A percentile compares a stretch with the other conserved stretches of the same genome.
Evolutionary conservation across 2,329 filamentous ascomycete species (phyloP).

Genomic region (Cladophialophora psammophila): DNA sequence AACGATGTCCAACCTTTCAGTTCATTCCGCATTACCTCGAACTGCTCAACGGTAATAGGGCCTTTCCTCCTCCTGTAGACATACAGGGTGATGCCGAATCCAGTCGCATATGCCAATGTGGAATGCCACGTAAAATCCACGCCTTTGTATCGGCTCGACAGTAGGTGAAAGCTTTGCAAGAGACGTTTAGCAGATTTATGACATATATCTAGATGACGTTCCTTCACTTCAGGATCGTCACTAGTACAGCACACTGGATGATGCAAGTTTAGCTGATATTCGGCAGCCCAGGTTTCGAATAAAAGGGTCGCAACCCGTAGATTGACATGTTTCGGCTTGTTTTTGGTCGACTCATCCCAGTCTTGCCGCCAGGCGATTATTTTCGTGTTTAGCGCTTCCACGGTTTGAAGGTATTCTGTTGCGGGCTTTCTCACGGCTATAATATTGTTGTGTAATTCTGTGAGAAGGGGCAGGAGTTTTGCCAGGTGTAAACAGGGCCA

Average conservation of each 20-base stretch:
- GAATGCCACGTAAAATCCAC: slow-evolving; percentile 42
- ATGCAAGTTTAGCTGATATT: slow-evolving; percentile 60
- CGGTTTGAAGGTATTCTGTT: slow-evolving; percentile 67
- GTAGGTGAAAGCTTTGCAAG: slow-evolving; percentile 41
- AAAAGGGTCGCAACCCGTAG: slow-evolving; percentile 57
- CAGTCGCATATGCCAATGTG: slow-evolving; percentile 38
- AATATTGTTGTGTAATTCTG: slow-evolving; percentile 78
- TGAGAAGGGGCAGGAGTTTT: slow-evolving; percentile 70
- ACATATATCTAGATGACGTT: slow-evolving; percentile 44
- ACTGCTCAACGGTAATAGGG: slow-evolving; percentile 36
- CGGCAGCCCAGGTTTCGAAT: slow-evolving; percentile 57
- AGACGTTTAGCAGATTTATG: slow-evolving; percentile 43
- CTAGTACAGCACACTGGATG: slow-evolving; percentile 60
- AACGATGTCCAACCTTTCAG: slow-evolving; percentile 40
- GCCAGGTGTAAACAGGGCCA: slow-evolving; percentile 71
- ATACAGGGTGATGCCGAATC: slow-evolving; percentile 40
- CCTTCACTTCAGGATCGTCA: slow-evolving; percentile 42
- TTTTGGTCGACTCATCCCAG: slow-evolving; percentile 63
- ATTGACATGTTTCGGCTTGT: slow-evolving; percentile 53
- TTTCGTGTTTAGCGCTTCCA: slow-evolving; percentile 71
- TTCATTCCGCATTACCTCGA: slow-evolving; percentile 41
- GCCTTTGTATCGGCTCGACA: slow-evolving; percentile 40
- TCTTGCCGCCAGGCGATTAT: slow-evolving; percentile 68
- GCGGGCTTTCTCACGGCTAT: slow-evolving; percentile 72
- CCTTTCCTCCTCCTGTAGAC: slow-evolving; percentile 33